A percentile compares a stretch with the other conserved stretches of the same genome.
Evolutionary conservation across 176 grass and related monocot genomes (phyloP).

Genomic region (Chloris gayana): DNA sequence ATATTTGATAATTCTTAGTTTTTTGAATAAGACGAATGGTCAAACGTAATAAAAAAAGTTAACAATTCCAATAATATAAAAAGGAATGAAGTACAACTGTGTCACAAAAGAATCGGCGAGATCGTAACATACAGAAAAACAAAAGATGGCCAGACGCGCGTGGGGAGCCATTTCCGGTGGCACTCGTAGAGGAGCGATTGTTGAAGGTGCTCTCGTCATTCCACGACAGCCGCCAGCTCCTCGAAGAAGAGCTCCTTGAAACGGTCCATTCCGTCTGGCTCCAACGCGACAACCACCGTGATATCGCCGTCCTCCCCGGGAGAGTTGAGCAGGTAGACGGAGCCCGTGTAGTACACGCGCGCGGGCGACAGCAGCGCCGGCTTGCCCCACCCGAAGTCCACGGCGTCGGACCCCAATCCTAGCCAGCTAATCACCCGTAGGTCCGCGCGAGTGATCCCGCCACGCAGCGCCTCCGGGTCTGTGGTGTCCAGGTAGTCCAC

Average conservation of each 20-base stretch:
- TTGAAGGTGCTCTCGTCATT: neutral
- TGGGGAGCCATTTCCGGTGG: no score
- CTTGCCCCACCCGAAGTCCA: constrained; percentile 65
- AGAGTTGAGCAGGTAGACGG: constrained; percentile 48
- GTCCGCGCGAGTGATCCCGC: constrained; percentile 40
- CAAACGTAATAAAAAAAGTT: no score
- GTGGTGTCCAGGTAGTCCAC: constrained; percentile 49
- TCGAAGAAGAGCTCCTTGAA: constrained; percentile 59
- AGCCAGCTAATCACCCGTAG: constrained; percentile 62
- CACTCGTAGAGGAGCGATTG: no score
- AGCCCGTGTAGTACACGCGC: constrained; percentile 42
- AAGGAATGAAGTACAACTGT: no score
- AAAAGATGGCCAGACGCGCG: no score
- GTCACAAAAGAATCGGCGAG: no score
- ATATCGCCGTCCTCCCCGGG: constrained; percentile 44
- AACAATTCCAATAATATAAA: no score
- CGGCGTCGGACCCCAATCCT: constrained; percentile 52
- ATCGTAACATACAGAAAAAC: no score
- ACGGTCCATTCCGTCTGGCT: constrained; percentile 38
- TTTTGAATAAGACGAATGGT: no score
- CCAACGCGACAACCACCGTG: constrained; percentile 42
- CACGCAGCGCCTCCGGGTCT: constrained; percentile 8
- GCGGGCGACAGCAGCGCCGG: constrained; percentile 48
- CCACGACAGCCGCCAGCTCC: constrained; percentile 33
- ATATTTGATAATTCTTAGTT: no score